Evolutionary conservation across 768 basidiomycete species (phyloP), one percentile per base, ranked within the genome.

Genomic region (Ramaria sp.): DNA sequence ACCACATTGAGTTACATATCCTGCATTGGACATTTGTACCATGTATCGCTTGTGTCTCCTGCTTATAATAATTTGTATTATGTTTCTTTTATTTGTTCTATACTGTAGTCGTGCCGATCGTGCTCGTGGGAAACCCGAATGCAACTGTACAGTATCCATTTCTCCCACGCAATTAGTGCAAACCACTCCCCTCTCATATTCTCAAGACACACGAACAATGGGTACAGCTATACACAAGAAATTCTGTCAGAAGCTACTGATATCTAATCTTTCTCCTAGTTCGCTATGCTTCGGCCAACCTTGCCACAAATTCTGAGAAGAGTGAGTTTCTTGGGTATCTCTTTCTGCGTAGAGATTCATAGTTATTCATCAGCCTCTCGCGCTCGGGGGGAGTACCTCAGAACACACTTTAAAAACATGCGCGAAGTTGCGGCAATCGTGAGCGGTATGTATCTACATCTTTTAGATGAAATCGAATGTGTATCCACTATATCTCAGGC

Each of bases 321-420:
- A 89, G 91, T 94, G 63, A 59, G 86, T 79, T 22, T 51, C 49
- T 1, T 1, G 20, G 15, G 3, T 13, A 22, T 10, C 15, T 49
- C 33, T 58, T 53, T 50, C 13, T 38, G 51, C 17, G 24, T 43
- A 34, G 58, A 59, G 51, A 22, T 61, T 30, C 11, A 56, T 52
- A 62, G 50, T 70, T 39, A 2, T 37, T 37, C 34, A 37, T 27
- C 70, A 95, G 91, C 89, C 71, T 84, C 94, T 67, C 87, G 82
- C 68, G 88, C 94, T 59, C 88, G 88, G 67, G 93, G 93, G 66
- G 92, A 95, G 78, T 93, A 97, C 81, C 83, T 96, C 69, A 90
- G 94, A 66, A 98, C 96, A 49, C 95, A 97, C 78, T 99, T 96
- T 85, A 99, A 99, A 87, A 99, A 98, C 83, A 98, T 96, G 91